A percentile compares a stretch with the other conserved stretches of the same genome.
These are phyloP conservation scores for Xylaria palmicola DNA, from an alignment of 495 filamentous ascomycete genomes.

Conservation along the genomic window DNA sequence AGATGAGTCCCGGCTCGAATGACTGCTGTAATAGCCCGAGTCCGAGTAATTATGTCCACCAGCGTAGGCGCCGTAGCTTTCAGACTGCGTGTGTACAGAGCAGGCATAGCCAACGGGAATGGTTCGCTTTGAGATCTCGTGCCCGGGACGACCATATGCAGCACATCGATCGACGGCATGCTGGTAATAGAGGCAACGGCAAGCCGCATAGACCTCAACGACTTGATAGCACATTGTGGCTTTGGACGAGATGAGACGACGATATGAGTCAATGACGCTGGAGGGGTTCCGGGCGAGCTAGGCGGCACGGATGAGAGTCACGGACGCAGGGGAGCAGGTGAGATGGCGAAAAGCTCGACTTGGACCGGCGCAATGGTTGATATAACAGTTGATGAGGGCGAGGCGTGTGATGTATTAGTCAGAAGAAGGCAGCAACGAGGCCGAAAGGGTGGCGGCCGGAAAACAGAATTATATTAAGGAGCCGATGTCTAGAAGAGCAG, in stretches of 20 bases:
- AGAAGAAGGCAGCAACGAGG: slow-evolving; percentile 15
- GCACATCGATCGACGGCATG: slow-evolving; percentile 75
- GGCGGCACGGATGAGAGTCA: slow-evolving; percentile 10
- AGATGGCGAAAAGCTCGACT: not conserved
- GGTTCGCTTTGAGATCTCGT: slow-evolving; percentile 67
- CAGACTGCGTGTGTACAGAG: slow-evolving; percentile 54
- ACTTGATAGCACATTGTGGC: slow-evolving; percentile 69
- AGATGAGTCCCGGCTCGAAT: slow-evolving; percentile 48
- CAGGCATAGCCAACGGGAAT: slow-evolving; percentile 82
- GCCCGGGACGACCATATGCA: slow-evolving; percentile 68
- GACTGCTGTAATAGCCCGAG: slow-evolving; percentile 51
- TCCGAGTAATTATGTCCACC: slow-evolving; percentile 44
- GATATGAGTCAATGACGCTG: slow-evolving; percentile 22
- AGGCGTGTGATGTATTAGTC: slow-evolving; percentile 9
- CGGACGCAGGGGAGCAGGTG: not conserved
- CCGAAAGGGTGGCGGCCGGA: slow-evolving; percentile 8
- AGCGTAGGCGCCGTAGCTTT: slow-evolving; percentile 22
- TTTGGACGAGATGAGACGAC: slow-evolving; percentile 9
- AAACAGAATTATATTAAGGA: slow-evolving; percentile 29
- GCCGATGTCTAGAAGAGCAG: slow-evolving; percentile 21
- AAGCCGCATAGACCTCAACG: slow-evolving; percentile 74
- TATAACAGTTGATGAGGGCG: slow-evolving; percentile 13
- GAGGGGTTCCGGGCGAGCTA: slow-evolving; percentile 16
- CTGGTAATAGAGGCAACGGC: slow-evolving; percentile 77
- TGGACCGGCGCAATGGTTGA: slow-evolving; percentile 16